Percentiles rank a stretch among this genome's conserved stretches.
phyloP scores from a whole-genome alignment of 2,329 filamentous ascomycete species.

The Colletotrichum sp. region DNA sequence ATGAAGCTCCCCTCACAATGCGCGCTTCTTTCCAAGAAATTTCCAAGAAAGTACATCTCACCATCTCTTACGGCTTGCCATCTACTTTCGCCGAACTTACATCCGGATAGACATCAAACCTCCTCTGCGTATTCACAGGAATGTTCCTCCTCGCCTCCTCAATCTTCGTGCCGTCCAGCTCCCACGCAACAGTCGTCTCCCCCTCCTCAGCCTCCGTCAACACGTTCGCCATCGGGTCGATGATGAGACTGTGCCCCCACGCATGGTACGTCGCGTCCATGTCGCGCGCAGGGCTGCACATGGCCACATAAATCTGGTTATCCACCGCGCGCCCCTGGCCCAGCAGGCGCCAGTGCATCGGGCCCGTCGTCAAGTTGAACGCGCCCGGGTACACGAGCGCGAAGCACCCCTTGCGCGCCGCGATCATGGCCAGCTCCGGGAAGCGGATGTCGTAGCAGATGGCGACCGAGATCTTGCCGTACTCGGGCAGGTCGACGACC shows the following conservation, averaged over 20 bases:
- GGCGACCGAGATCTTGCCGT: conserved; percentile 84
- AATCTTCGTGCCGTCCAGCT: conserved; percentile 72
- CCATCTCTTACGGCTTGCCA: background rate
- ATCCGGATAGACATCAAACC: conserved; percentile 96
- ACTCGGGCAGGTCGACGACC: conserved; percentile 84
- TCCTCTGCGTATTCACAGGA: conserved; percentile 81
- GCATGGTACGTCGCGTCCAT: conserved; percentile 80
- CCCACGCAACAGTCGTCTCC: conserved; percentile 77
- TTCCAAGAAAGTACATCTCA: no score
- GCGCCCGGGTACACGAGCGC: conserved; percentile 92
- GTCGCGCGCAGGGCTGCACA: conserved; percentile 91
- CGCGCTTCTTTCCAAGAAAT: background rate
- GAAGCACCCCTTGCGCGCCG: conserved; percentile 86
- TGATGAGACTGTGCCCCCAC: conserved; percentile 89
- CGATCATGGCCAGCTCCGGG: conserved; percentile 89
- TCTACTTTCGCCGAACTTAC: conserved; percentile 56
- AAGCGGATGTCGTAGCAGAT: conserved; percentile 99
- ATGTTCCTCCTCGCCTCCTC: conserved; percentile 81
- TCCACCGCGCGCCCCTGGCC: conserved; percentile 86
- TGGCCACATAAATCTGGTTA: conserved; percentile 90
- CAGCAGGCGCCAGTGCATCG: conserved; percentile 87
- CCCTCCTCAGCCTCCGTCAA: conserved; percentile 78
- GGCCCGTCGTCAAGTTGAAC: conserved; percentile 93
- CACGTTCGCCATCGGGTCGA: conserved; percentile 87
- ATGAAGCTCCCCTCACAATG: background rate